Evolutionary conservation across 352 stramenopile species (phyloP).

Genomic region (Globisporangium cystogenes): DNA sequence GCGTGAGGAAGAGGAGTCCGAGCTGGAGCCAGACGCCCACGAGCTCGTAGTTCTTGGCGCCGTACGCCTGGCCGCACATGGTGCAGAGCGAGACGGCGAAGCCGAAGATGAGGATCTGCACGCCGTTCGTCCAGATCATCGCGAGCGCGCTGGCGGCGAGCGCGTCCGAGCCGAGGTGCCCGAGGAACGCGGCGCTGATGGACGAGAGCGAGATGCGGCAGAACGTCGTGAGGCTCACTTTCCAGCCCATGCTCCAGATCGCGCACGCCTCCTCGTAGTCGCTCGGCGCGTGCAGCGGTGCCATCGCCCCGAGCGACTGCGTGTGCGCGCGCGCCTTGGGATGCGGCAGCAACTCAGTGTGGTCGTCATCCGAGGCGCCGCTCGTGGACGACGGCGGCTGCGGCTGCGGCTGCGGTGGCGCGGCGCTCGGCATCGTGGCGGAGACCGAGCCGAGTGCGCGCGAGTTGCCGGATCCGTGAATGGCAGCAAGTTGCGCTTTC

Average conservation of each 20-base stretch:
- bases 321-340: slow-evolving; percentile 1
- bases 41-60: slow-evolving; percentile 71
- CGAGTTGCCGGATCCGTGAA: too few species aligned
- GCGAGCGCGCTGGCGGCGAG: slow-evolving; percentile 65
- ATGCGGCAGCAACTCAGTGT: neutral
- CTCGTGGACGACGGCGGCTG: neutral
- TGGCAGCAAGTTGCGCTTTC: too few species aligned
- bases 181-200: slow-evolving; percentile 76
- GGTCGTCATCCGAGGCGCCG: slow-evolving; percentile 1
- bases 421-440: neutral
- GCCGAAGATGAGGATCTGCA: slow-evolving; percentile 78
- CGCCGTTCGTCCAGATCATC: slow-evolving; percentile 74
- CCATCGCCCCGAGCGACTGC: too few species aligned
- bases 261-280: slow-evolving; percentile 45
- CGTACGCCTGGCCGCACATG: slow-evolving; percentile 74
- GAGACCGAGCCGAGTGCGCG: too few species aligned
- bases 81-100: slow-evolving; percentile 77
- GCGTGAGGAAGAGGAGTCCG: slow-evolving; percentile 56
- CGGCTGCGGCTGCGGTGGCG: neutral
- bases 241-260: slow-evolving; percentile 83
- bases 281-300: slow-evolving; percentile 9
- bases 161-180: slow-evolving; percentile 67
- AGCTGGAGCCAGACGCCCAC: slow-evolving; percentile 80
- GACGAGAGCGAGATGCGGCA: slow-evolving; percentile 74
- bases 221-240: slow-evolving; percentile 78